Percentiles rank a stretch among this genome's conserved stretches.
phyloP scores from a whole-genome alignment of 225 moss, liverwort and hornwort species.

The Polytrichum formosum region DNA sequence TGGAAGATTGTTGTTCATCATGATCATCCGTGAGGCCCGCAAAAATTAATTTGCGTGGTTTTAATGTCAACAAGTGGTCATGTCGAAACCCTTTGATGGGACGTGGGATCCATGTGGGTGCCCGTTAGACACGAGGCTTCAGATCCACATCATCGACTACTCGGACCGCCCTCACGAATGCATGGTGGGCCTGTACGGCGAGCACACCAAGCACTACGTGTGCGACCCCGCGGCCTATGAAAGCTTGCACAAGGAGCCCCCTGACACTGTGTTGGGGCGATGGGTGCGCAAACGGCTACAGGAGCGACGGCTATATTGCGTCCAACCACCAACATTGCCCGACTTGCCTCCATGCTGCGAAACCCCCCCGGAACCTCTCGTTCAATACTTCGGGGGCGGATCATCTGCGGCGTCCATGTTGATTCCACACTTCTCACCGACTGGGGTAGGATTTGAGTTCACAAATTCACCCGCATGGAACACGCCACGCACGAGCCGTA shows the following conservation, averaged over 20 bases:
- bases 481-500: no score
- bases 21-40: no score
- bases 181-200: not conserved
- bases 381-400: no score
- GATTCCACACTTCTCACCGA: no score
- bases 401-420: no score
- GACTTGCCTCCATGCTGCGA: not conserved
- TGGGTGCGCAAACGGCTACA: not conserved
- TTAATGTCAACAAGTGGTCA: no score
- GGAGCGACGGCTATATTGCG: not conserved
- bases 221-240: not conserved
- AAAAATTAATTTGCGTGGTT: no score
- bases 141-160: not conserved
- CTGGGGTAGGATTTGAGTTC: no score
- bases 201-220: not conserved
- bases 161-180: not conserved
- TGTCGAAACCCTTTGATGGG: no score
- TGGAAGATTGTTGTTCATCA: no score
- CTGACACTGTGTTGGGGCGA: not conserved
- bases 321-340: not conserved
- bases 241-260: not conserved
- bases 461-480: no score
- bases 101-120: not conserved
- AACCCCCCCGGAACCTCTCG: no score
- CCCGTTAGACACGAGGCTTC: not conserved